phyloP scores from a whole-genome alignment of 768 basidiomycete genomes.

The Mycena belliarum region DNA sequence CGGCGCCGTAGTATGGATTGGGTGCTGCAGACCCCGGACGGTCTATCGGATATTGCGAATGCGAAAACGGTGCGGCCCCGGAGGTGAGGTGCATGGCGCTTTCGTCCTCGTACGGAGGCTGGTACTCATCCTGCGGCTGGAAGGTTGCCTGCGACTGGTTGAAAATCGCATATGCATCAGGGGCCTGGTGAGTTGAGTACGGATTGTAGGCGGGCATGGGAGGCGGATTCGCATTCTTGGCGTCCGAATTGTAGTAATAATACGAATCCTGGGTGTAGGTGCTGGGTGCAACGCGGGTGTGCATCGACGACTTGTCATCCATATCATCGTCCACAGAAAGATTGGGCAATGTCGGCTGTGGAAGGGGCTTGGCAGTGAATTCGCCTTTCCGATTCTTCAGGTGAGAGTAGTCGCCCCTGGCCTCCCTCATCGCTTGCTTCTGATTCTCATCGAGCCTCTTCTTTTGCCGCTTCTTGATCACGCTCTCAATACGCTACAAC shows the following conservation, averaged over 20 bases:
- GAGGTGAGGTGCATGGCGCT: conserved; percentile 61
- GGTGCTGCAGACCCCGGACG: conserved; percentile 18
- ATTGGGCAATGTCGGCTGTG: conserved; percentile 94
- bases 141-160: conserved; percentile 61
- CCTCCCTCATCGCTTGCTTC: conserved; percentile 86
- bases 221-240: conserved; percentile 53
- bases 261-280: conserved; percentile 54
- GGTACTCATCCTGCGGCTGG: conserved; percentile 50
- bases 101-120: conserved; percentile 61
- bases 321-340: conserved; percentile 83
- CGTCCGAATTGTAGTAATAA: conserved; percentile 57
- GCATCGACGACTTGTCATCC: conserved; percentile 58
- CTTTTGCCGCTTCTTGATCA: conserved; percentile 90
- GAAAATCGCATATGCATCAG: conserved; percentile 54
- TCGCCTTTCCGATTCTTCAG: conserved; percentile 93
- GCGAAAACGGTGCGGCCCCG: conserved; percentile 55
- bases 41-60: conserved; percentile 24
- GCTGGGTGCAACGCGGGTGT: conserved; percentile 55
- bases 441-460: conserved; percentile 81
- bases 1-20: not conserved
- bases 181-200: conserved; percentile 56
- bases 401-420: conserved; percentile 86
- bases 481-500: conserved; percentile 81
- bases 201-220: conserved; percentile 80
- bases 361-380: conserved; percentile 73